A percentile compares a stretch with the other conserved stretches of the same genome.
phyloP scores from a whole-genome alignment of 768 basidiomycete genomes.

The Cytidiella melzeri region DNA sequence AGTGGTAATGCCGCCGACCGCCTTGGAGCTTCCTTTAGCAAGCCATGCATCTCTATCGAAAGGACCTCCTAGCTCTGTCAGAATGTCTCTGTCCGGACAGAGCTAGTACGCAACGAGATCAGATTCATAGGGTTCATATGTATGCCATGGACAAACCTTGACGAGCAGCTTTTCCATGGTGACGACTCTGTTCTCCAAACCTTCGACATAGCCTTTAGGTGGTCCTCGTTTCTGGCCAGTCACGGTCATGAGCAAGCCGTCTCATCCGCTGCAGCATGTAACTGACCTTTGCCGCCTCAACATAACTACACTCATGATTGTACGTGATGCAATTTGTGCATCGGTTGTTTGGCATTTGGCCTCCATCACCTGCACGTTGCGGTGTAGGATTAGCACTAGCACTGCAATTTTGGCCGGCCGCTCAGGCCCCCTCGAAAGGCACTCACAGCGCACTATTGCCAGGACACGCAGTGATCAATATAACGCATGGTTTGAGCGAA shows the following conservation, averaged over 20 bases:
- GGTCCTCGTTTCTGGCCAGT: conserved; percentile 44
- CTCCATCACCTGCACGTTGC: conserved; percentile 54
- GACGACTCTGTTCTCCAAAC: conserved; percentile 36
- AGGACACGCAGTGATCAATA: conserved; percentile 9
- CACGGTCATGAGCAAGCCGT: not conserved
- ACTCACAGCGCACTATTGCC: conserved; percentile 56
- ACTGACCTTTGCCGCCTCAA: conserved; percentile 58
- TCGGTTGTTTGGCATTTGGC: conserved; percentile 52
- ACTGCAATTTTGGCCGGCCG: not conserved
- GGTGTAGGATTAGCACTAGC: not conserved
- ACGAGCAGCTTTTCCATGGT: conserved; percentile 35
- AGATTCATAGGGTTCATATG: too few relatives aligned
- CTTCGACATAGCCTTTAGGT: conserved; percentile 50
- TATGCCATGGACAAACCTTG: conserved; percentile 25
- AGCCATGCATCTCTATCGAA: conserved; percentile 36
- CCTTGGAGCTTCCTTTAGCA: conserved; percentile 3
- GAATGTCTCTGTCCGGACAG: conserved; percentile 57
- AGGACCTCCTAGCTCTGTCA: conserved; percentile 46
- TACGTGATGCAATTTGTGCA: conserved; percentile 61
- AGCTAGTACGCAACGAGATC: too few relatives aligned
- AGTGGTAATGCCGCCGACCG: not conserved
- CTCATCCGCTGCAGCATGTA: not conserved
- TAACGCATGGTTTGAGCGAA: not conserved
- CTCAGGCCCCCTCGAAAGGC: not conserved
- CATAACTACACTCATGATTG: conserved; percentile 58